Evolutionary conservation across 1,139 yeast species (phyloP).

Genomic region (Candida dubliniensis): DNA sequence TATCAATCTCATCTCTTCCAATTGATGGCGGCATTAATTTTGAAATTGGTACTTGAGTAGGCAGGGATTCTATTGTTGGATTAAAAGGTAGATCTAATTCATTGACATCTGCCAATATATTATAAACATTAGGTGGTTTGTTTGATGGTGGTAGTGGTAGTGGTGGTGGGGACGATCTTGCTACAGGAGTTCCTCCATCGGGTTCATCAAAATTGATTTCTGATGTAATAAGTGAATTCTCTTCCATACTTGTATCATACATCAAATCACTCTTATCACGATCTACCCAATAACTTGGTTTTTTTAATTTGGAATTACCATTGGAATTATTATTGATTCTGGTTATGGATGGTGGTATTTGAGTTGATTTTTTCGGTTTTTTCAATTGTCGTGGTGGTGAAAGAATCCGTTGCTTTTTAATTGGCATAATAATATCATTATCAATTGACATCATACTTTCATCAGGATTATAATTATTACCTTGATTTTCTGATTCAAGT

Average conservation of each 20-base stretch:
- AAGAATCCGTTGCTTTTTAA: slow-evolving; percentile 9
- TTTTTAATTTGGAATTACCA: slow-evolving; percentile 17
- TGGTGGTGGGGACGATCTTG: no score
- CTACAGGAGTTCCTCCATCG: background rate
- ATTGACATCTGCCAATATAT: slow-evolving; percentile 14
- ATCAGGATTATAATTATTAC: background rate
- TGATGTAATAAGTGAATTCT: slow-evolving; percentile 7
- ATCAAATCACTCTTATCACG: slow-evolving; percentile 10
- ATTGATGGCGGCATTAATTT: slow-evolving; percentile 24
- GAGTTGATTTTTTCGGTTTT: slow-evolving; percentile 32
- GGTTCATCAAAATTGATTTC: slow-evolving; percentile 5
- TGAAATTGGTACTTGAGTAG: no score
- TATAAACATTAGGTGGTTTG: slow-evolving; percentile 5
- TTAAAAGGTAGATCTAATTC: slow-evolving; percentile 33
- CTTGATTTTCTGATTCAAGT: slow-evolving; percentile 2
- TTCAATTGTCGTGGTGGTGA: slow-evolving; percentile 17
- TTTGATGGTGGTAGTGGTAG: slow-evolving; percentile 5
- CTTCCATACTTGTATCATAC: slow-evolving; percentile 15
- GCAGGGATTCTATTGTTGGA: slow-evolving; percentile 26
- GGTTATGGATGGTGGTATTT: slow-evolving; percentile 25
- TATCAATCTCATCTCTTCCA: background rate
- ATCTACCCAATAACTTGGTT: slow-evolving; percentile 12
- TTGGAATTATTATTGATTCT: background rate
- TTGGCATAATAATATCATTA: slow-evolving; percentile 7
- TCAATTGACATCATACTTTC: slow-evolving; percentile 7